Base-by-base conservation (phyloP, 2,329 filamentous ascomycete genomes). In the Penicillium nordicum region DNA sequence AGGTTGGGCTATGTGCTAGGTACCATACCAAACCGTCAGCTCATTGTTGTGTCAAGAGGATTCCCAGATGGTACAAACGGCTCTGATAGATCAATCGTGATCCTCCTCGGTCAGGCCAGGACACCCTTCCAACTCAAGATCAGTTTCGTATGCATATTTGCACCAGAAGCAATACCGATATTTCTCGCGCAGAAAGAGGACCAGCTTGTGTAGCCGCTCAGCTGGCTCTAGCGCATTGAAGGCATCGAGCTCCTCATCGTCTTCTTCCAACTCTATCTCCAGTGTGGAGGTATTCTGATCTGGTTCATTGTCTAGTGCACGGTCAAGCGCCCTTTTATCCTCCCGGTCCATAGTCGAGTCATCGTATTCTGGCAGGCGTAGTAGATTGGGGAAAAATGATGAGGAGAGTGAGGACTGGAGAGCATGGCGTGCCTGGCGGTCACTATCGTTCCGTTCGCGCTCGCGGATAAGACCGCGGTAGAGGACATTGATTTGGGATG, bases 161-260 rank as follows among this genome's bases (percentile, higher is more conserved):
- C 94, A 99, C 89, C 92, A 99, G 71, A 97, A 96, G 76, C 94
- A 99, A 71, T 99, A 99, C 43, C 80, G 75, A 68, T 91, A 84
- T 68, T 83, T 82, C 47, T 85, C 79, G 37, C 94, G 83, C 52
- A 99, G 73, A 73, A 89, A 86, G 18, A 76, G 72, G 10, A 96
- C 81, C 14, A 95, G 73, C 63, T 79, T 84, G 9, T 78, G 76
- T 59, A 97, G 75, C 62, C 85, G 84, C 65, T 95, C 88, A 1
- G 77, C 77, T 1, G 85, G 79, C 23, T 86, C 82, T 43, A 93
- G 76, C 1, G 82, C 83, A 67, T 92, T 86, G 66, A 96, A 97
- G 55, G 84, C 87, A 29, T 92, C 87, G 55, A 97, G 76, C 71
- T 96, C 92, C 5, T 82, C 71, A 65, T 97, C 88, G 42, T 94